These are phyloP conservation scores for Gossypium aridum DNA, from an alignment of 441 rosid species.

Conservation along the genomic window DNA sequence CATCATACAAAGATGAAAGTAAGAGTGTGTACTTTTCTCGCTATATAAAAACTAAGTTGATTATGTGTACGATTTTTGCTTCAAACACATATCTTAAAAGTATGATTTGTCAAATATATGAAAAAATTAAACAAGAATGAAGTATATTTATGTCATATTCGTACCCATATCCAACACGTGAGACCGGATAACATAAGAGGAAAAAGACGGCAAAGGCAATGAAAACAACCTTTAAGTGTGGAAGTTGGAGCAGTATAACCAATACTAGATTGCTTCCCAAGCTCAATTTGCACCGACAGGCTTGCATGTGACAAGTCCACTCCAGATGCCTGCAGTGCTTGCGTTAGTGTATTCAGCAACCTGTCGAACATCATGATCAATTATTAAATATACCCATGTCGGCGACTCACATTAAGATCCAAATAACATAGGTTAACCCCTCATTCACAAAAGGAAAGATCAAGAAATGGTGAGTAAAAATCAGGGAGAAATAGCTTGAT, in stretches of 20 bases:
- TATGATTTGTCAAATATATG: no score
- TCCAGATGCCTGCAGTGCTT: slow-evolving; percentile 75
- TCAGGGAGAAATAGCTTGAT: not conserved
- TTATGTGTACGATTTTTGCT: no score
- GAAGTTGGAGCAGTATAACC: slow-evolving; percentile 21
- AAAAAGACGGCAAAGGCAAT: not conserved
- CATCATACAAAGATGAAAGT: no score
- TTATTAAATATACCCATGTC: no score
- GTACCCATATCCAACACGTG: not conserved
- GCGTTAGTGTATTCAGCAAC: slow-evolving; percentile 57
- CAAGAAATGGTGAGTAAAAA: not conserved
- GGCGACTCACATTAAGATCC: not conserved
- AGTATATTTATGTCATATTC: not conserved
- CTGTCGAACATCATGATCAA: slow-evolving; percentile 29
- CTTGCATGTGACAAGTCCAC: slow-evolving; percentile 77
- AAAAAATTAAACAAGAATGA: no score
- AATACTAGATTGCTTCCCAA: slow-evolving; percentile 51
- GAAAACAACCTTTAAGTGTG: slow-evolving; percentile 28
- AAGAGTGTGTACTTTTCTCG: no score
- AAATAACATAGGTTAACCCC: no score
- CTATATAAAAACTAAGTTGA: no score
- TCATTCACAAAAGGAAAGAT: not conserved
- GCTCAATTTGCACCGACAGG: slow-evolving; percentile 77
- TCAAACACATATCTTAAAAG: no score
- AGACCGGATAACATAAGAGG: not conserved